Evolutionary conservation across 2,329 filamentous ascomycete species (phyloP), one percentile per base, ranked within the genome.

Genomic region (Pseudogymnoascus sp.): DNA sequence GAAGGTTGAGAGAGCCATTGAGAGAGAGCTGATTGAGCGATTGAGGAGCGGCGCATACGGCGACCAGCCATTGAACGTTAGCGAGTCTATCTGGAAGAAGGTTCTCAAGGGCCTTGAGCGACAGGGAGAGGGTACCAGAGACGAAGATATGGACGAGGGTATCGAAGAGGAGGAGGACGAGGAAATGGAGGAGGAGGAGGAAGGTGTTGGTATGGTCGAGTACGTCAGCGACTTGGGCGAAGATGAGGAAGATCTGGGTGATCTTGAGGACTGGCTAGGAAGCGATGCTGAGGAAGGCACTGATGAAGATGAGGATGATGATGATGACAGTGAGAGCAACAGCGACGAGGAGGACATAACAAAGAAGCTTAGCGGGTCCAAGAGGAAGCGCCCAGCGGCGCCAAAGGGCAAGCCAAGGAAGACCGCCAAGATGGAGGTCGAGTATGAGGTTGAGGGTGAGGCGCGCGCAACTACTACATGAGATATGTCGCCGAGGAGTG

Each of bases 21-120:
- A 99, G 81, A 82, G 94, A 62, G 93, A 97, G 77, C 81, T 99
- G 68, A 89, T 99, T 69, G 91, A 97, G 77, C 82, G 94, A 69
- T 78, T 99, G 75, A 83, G 92, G 67, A 92, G 91, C 72, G 94
- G 94, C 52, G 92, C 92, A 2, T 97, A 99, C 75, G 94, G 94
- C 62, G 92, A 97, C 70, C 86, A 91, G 73, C 94, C 94, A 43
- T 81, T 99, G 67, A 99, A 99, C 73, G 92, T 96, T 60, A 94
- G 95, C 75, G 92, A 97, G 74, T 83, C 84, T 12, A 91, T 99
- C 65, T 99, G 94, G 94, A 95, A 95, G 83, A 96, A 92, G 83
- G 94, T 99, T 6, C 85, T 99, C 69, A 86, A 87, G 65, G 91
- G 91, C 3, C 81, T 99, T 76, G 94, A 99, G 82, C 84, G 89